Percentiles rank a stretch among this genome's conserved stretches.
phyloP scores from a whole-genome alignment of 306 rosid species.

The Oemleria cerasiformis region DNA sequence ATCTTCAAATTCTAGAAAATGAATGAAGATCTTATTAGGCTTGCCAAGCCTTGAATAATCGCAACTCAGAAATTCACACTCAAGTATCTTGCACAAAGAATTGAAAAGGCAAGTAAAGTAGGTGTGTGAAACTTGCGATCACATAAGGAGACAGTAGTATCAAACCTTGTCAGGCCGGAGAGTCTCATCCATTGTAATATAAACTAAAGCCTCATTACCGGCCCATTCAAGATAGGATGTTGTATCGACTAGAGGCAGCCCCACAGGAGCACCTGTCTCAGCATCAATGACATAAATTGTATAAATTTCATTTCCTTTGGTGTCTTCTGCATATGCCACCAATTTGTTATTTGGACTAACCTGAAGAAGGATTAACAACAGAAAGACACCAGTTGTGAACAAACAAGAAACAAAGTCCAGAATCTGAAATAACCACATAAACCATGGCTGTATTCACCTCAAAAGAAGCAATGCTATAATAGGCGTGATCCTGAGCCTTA shows the following conservation, averaged over 20 bases:
- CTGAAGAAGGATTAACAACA: constrained; percentile 32
- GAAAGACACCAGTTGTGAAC: not conserved
- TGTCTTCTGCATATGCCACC: constrained; percentile 89
- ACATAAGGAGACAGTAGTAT: not conserved
- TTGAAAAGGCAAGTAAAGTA: not conserved
- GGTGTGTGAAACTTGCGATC: not conserved
- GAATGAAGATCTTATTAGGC: not conserved
- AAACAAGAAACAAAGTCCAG: not conserved
- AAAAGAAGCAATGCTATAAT: constrained; percentile 55
- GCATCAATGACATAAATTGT: constrained; percentile 69
- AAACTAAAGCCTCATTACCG: constrained; percentile 61
- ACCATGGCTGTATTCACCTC: constrained; percentile 29
- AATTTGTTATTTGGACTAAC: constrained; percentile 77
- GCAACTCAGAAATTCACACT: not conserved
- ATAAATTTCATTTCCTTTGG: constrained; percentile 90
- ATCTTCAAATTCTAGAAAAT: not conserved
- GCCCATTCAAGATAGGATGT: constrained; percentile 74
- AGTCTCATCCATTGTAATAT: constrained; percentile 76
- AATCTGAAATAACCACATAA: not conserved
- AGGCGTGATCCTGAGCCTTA: constrained; percentile 55
- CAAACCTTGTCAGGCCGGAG: constrained; percentile 88
- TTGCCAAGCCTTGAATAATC: not conserved
- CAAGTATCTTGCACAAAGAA: not conserved
- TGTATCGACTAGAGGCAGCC: constrained; percentile 52
- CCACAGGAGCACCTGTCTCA: constrained; percentile 58